Evolutionary conservation across 1,139 yeast species (phyloP), one percentile per base, ranked within the genome.

Genomic region (Candida glucosophila): DNA sequence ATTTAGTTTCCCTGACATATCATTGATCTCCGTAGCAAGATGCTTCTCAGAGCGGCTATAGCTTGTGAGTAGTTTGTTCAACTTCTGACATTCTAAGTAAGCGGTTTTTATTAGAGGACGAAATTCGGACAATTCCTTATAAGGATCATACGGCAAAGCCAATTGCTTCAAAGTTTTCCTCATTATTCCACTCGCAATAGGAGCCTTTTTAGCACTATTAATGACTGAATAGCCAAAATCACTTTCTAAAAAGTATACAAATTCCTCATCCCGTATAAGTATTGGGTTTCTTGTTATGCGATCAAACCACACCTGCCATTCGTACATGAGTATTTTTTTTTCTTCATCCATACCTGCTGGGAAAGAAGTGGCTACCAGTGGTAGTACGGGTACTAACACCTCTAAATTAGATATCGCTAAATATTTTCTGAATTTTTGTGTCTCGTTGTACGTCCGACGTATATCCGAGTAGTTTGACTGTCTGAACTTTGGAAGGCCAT

Each of bases 161-260:
- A 88, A 67, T 48, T 90, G 98, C 48, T 90, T 90, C 44, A 90
- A 65, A 3, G 97, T 88, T 47, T 81, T 82, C 26, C 98, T 70
- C 34, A 78, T 73, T 21, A 90, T 50, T 0, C 97, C 98, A 15
- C 94, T 76, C 59, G 96, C 62, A 58, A 81, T 63, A 2, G 76
- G 67, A 15, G 64, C 51, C 29, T 74, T 67, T 29, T 70, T 62
- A 15, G 69, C 63, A 31, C 65, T 57, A 38, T 69, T 73, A 23
- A 74, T 70, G 5, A 85, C 88, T 2, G 77, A 61, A 46, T 80
- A 79, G 18, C 85, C 88, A 44, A 80, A 83, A 49, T 88, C 96
- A 39, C 82, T 78, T 43, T 90, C 97, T 26, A 88, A 67, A 44
- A 90, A 90, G 41, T 77, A 77, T 1, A 83, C 78, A 51, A 90